Evolutionary conservation across 306 rosid species (phyloP).

Genomic region (Lupinus albus): DNA sequence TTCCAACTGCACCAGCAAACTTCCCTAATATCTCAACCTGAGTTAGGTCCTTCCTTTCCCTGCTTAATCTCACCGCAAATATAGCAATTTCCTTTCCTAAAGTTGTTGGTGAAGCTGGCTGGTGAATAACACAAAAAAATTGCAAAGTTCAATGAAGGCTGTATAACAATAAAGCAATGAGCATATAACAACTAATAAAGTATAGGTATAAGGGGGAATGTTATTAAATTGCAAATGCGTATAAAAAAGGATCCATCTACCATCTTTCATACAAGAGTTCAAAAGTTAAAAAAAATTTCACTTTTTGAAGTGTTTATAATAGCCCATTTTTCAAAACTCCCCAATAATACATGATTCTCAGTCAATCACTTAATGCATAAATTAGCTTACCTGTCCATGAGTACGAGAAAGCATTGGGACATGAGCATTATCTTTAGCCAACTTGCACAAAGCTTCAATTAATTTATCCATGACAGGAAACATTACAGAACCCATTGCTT

Average conservation of each 20-base stretch:
- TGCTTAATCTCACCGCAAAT: constrained; percentile 77
- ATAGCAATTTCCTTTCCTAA: constrained; percentile 96
- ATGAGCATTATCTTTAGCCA: constrained; percentile 71
- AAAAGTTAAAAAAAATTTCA: neutral
- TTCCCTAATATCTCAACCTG: constrained; percentile 79
- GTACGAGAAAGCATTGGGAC: constrained; percentile 88
- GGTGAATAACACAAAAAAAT: constrained; percentile 26
- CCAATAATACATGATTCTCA: constrained; percentile 20
- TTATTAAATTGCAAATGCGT: neutral
- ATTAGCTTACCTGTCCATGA: constrained; percentile 78
- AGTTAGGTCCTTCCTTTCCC: constrained; percentile 68
- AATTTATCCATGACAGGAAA: constrained; percentile 72
- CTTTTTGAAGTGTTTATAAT: constrained; percentile 18
- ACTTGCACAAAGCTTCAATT: constrained; percentile 56
- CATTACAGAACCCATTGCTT: constrained; percentile 59
- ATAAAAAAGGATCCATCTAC: constrained; percentile 15
- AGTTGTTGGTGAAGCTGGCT: constrained; percentile 96
- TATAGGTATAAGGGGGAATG: neutral
- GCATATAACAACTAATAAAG: constrained; percentile 11
- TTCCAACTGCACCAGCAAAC: constrained; percentile 97
- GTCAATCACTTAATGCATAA: constrained; percentile 26
- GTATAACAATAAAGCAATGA: neutral
- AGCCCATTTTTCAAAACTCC: constrained; percentile 1
- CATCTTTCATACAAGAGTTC: neutral
- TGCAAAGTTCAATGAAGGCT: constrained; percentile 11